Conservation (phyloP, 164 flowering plant genomes). For the Cinnamomum micranthum region DNA sequence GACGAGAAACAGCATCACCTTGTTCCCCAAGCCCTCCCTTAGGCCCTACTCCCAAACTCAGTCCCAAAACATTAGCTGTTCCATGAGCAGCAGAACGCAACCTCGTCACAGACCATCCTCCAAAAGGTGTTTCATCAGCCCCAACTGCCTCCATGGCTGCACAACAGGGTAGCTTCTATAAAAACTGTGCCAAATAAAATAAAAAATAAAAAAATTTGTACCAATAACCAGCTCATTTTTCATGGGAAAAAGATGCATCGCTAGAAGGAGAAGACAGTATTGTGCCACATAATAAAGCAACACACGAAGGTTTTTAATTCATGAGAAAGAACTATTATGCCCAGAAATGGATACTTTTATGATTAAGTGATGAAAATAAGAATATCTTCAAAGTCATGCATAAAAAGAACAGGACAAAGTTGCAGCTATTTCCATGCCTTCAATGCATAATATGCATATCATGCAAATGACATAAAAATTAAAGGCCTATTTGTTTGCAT, state of each 20-base stretch:
- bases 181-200: neutral
- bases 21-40: constrained; percentile 95
- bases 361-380: too few relatives aligned
- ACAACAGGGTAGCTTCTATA: constrained; percentile 6
- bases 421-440: too few relatives aligned
- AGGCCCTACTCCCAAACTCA: constrained; percentile 78
- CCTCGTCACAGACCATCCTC: constrained; percentile 94
- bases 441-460: too few relatives aligned
- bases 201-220: neutral
- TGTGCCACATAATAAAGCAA: neutral
- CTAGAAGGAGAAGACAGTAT: neutral
- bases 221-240: neutral
- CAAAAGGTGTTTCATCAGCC: constrained; percentile 88
- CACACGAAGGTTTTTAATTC: neutral
- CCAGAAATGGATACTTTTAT: neutral
- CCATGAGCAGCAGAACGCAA: constrained; percentile 96
- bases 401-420: too few relatives aligned
- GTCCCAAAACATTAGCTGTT: constrained; percentile 63
- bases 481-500: too few relatives aligned
- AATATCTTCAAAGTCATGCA: too few relatives aligned
- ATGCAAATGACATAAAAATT: too few relatives aligned
- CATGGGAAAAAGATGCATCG: neutral
- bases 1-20: constrained; percentile 92
- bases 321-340: neutral
- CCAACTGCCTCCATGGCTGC: constrained; percentile 96